A percentile compares a stretch with the other conserved stretches of the same genome.
These are phyloP conservation scores for Tolypocladium tundrense DNA, from an alignment of 2,329 filamentous ascomycete species.

Conservation along the genomic window DNA sequence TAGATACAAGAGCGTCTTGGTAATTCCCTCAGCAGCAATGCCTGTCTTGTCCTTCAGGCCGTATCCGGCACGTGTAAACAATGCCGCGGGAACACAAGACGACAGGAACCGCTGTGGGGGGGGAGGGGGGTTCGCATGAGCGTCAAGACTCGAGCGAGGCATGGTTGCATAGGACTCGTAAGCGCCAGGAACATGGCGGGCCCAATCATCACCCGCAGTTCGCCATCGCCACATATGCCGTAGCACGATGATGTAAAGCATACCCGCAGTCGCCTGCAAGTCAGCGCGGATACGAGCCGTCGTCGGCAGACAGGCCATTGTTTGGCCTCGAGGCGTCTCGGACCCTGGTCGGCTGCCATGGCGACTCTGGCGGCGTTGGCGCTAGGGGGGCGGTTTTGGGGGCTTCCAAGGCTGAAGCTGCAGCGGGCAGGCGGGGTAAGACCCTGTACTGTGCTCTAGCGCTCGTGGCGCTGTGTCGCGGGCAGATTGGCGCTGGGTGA, in stretches of 20 bases:
- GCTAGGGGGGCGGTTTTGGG: neutral
- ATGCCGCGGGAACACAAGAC: no score
- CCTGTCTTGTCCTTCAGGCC: no score
- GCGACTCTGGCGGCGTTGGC: slow-evolving; percentile 7
- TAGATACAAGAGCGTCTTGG: no score
- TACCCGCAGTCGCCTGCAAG: neutral
- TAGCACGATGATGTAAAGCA: neutral
- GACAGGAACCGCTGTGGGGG: no score
- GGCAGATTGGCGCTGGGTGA: neutral
- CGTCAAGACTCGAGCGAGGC: no score
- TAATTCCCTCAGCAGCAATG: no score
- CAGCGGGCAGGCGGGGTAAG: neutral
- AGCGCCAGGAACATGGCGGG: neutral
- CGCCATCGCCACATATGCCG: neutral
- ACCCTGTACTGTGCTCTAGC: no score
- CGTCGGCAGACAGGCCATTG: slow-evolving; percentile 2
- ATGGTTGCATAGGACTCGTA: no score
- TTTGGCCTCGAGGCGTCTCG: slow-evolving; percentile 5
- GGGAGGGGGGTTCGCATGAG: no score
- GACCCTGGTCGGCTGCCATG: slow-evolving; percentile 11
- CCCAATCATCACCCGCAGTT: neutral
- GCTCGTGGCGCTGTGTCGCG: neutral
- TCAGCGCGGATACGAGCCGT: neutral
- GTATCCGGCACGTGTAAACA: no score
- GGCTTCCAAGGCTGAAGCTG: neutral